These are phyloP conservation scores for Neurospora sp. DNA, from an alignment of 2,329 filamentous ascomycete species.

Conservation along the genomic window DNA sequence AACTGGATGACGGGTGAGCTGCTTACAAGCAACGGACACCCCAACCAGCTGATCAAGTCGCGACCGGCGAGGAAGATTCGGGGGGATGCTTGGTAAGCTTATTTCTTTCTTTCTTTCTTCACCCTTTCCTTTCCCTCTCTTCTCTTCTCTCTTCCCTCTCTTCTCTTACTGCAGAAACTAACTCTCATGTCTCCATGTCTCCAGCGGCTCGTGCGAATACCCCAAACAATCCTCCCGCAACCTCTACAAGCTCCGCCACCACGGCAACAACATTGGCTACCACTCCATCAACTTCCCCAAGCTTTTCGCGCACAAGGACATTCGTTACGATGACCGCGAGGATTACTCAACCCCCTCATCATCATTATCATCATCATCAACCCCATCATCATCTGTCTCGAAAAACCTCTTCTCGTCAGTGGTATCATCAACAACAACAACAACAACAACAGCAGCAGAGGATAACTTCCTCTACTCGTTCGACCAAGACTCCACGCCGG, in stretches of 20 bases:
- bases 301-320: slow-evolving; percentile 25
- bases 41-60: slow-evolving; percentile 24
- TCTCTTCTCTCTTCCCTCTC: not conserved
- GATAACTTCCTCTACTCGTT: slow-evolving; percentile 35
- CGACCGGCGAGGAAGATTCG: slow-evolving; percentile 24
- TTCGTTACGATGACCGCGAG: slow-evolving; percentile 25
- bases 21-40: slow-evolving; percentile 14
- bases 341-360: slow-evolving; percentile 17
- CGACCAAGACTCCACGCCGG: slow-evolving; percentile 30
- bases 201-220: not conserved
- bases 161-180: slow-evolving; percentile 3
- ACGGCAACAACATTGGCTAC: slow-evolving; percentile 9
- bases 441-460: not conserved
- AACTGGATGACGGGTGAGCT: slow-evolving; percentile 9
- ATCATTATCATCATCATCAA: not conserved
- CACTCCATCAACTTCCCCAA: slow-evolving; percentile 20
- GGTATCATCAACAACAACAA: no score
- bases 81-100: slow-evolving; percentile 24
- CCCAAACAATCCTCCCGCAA: not conserved
- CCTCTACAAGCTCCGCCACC: not conserved
- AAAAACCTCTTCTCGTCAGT: slow-evolving; percentile 12
- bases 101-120: not conserved
- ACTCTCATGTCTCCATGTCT: not conserved
- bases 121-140: not conserved
- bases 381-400: slow-evolving; percentile 2